Evolutionary conservation across 345 rosid genomes (phyloP), one percentile per base, ranked within the genome.

Genomic region (Dovyalis caffra): DNA sequence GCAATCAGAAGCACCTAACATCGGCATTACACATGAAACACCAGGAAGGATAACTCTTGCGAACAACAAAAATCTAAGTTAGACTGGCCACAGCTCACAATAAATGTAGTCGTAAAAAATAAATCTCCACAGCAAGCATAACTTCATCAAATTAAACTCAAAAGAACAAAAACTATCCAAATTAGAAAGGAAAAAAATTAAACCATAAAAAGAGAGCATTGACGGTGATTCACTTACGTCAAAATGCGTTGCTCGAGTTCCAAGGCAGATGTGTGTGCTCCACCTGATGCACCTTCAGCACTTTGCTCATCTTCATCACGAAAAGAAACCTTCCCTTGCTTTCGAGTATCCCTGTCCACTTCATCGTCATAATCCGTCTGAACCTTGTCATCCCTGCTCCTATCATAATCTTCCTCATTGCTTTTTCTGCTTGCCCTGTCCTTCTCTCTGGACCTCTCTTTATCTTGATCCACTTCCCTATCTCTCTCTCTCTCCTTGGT

Each of bases 161-260:
- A n/a, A n/a, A n/a, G n/a, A n/a, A n/a, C n/a, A 60, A 60, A 21
- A 60, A 26, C 9, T 25, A n/a, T 23, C 15, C 15, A 23, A 6
- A n/a, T 10, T 21, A 16, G 45, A 33, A 25, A 28, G 43, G 47
- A 65, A 32, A 25, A 33, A 38, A 8, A n/a, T 18, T 21, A 23
- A 25, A 25, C 20, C 67, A 63, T 63, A 11, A 62, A 66, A 69
- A 21, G 66, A 57, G 26, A 1, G 31, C n/a, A 37, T 14, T 14
- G 32, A 35, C 6, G 32, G 32, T 38, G 67, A 64, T 79, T 56
- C 51, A 86, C 90, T 88, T 80, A 90, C 99, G 83, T 91, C 77
- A 76, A 72, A 76, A 95, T 90, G 68, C 96, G 94, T 60, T 85
- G 86, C 86, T 78, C 82, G 26, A 93, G 80, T 56, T 79, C 91